Percentiles rank a stretch among this genome's conserved stretches.
Evolutionary conservation across 2,329 filamentous ascomycete genomes (phyloP).

Genomic region (Xylaria multiplex): DNA sequence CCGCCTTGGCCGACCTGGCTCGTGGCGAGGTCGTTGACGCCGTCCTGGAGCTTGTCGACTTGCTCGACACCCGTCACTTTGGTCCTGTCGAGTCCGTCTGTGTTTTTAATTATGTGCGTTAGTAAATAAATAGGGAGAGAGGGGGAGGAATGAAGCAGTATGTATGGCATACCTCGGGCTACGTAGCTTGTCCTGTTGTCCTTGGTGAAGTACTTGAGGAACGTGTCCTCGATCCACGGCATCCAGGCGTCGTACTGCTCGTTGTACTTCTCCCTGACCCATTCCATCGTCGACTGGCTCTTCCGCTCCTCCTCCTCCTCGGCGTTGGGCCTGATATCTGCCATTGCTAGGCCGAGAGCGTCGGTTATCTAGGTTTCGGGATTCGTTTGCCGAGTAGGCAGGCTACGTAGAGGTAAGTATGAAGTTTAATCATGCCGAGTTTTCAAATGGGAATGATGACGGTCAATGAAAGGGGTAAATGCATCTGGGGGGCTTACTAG

Average conservation of each 20-base stretch:
- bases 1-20: conserved; percentile 76
- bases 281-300: conserved; percentile 53
- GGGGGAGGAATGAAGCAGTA: neutral
- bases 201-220: conserved; percentile 77
- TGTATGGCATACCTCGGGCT: conserved; percentile 66
- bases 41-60: conserved; percentile 75
- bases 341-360: neutral
- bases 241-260: conserved; percentile 79
- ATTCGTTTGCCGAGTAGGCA: neutral
- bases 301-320: conserved; percentile 9
- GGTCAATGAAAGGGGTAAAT: neutral
- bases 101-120: conserved; percentile 12
- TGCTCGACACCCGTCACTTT: conserved; percentile 75
- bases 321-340: conserved; percentile 7
- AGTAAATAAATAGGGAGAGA: neutral
- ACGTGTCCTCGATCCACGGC: conserved; percentile 79
- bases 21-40: conserved; percentile 68
- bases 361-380: neutral
- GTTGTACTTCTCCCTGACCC: conserved; percentile 72
- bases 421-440: neutral
- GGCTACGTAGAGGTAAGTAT: no score
- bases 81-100: conserved; percentile 73
- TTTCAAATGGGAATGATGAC: neutral
- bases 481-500: neutral
- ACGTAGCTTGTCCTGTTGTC: conserved; percentile 81